Evolutionary conservation across 129 eudicot species (phyloP).

Genomic region (Escallonia herrerae): DNA sequence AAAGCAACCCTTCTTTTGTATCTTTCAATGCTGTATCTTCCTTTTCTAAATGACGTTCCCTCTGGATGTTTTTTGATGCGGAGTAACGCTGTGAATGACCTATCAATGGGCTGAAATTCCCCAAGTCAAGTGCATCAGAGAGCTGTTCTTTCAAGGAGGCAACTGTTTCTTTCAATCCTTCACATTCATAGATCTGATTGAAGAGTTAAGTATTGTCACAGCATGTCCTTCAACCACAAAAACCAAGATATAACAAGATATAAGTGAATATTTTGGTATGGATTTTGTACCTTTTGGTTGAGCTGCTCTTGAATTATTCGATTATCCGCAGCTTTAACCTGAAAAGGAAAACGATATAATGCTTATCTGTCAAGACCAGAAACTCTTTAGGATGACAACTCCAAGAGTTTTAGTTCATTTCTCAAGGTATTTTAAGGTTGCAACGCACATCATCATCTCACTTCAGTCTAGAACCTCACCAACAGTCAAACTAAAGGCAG

Average conservation of each 20-base stretch:
- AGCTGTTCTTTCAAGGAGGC: constrained; percentile 73
- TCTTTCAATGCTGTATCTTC: constrained; percentile 28
- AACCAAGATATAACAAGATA: constrained; percentile 5
- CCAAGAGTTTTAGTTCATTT: background rate
- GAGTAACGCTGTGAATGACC: constrained; percentile 19
- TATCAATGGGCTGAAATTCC: constrained; percentile 18
- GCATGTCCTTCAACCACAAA: background rate
- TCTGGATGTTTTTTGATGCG: constrained; percentile 17
- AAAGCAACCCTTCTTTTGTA: constrained; percentile 34
- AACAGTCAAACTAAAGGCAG: background rate
- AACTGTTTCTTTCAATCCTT: constrained; percentile 55
- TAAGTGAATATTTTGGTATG: background rate
- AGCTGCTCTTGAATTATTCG: constrained; percentile 93
- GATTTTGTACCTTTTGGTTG: constrained; percentile 55
- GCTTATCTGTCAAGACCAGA: constrained; percentile 6
- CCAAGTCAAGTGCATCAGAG: constrained; percentile 37
- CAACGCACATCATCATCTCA: background rate
- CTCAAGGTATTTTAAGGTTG: no score
- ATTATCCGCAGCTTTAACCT: constrained; percentile 91
- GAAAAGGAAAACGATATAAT: constrained; percentile 13
- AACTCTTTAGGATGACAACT: background rate
- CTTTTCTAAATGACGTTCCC: constrained; percentile 25
- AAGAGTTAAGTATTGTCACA: constrained; percentile 8
- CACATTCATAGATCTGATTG: constrained; percentile 65
- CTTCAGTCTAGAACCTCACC: background rate